Evolutionary conservation across 1,284 basidiomycete genomes (phyloP).

Genomic region (Cystobasidium sp.): DNA sequence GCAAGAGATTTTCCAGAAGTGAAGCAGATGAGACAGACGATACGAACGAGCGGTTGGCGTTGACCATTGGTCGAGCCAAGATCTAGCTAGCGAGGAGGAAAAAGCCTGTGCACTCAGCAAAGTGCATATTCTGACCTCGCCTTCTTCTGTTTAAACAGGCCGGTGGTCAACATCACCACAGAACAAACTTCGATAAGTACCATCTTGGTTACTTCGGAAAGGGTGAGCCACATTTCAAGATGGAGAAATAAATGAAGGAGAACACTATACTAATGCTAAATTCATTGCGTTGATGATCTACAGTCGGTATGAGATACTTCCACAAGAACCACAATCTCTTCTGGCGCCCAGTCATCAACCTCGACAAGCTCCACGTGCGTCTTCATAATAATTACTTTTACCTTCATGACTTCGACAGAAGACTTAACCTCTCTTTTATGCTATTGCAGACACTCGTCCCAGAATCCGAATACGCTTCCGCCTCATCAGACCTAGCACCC

Average conservation of each 20-base stretch:
- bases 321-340: slow-evolving; percentile 88
- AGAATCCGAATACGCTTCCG: slow-evolving; percentile 72
- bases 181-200: slow-evolving; percentile 70
- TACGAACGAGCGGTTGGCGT: background rate
- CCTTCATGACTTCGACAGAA: too few relatives aligned
- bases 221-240: slow-evolving; percentile 65
- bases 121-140: slow-evolving; percentile 5
- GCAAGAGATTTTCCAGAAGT: too few relatives aligned
- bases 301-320: slow-evolving; percentile 87
- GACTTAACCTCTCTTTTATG: too few relatives aligned
- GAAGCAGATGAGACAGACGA: too few relatives aligned
- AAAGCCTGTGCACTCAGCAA: background rate
- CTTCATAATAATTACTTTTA: background rate
- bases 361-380: slow-evolving; percentile 73
- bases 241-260: background rate
- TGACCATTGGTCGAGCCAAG: background rate
- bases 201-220: slow-evolving; percentile 99
- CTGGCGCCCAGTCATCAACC: slow-evolving; percentile 94
- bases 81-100: slow-evolving; percentile 3
- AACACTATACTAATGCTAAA: background rate
- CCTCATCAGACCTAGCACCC: slow-evolving; percentile 75
- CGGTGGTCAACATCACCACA: slow-evolving; percentile 99
- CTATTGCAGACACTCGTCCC: slow-evolving; percentile 66
- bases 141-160: slow-evolving; percentile 60
- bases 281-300: background rate